A percentile compares a stretch with the other conserved stretches of the same genome.
phyloP scores from a whole-genome alignment of 2,329 filamentous ascomycete species.

The Clonostachys byssicola region DNA sequence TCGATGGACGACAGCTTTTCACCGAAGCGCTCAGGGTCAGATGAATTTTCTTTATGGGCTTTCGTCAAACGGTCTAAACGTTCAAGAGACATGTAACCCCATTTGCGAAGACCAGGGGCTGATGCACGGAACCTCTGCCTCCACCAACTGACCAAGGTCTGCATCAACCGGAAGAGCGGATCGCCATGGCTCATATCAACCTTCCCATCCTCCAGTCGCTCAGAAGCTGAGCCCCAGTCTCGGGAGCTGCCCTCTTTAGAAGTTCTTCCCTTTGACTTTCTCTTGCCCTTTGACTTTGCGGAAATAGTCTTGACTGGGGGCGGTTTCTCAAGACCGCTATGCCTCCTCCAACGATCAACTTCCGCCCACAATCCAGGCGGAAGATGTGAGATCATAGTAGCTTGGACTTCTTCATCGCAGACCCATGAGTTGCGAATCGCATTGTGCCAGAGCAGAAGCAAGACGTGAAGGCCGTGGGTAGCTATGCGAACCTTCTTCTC shows the following conservation, averaged over 20 bases:
- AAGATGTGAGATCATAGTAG: slow-evolving; percentile 70
- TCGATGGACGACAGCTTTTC: slow-evolving; percentile 67
- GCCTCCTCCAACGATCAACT: slow-evolving; percentile 67
- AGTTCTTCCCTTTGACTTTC: slow-evolving; percentile 25
- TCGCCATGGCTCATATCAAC: slow-evolving; percentile 81
- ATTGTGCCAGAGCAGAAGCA: slow-evolving; percentile 86
- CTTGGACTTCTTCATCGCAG: slow-evolving; percentile 71
- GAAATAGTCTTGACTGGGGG: slow-evolving; percentile 16
- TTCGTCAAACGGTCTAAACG: slow-evolving; percentile 70
- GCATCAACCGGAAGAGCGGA: slow-evolving; percentile 73
- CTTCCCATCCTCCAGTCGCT: slow-evolving; percentile 63
- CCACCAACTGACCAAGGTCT: slow-evolving; percentile 80
- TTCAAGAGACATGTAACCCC: slow-evolving; percentile 79
- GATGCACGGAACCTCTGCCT: slow-evolving; percentile 76
- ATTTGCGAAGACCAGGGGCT: slow-evolving; percentile 78
- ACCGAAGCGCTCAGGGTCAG: slow-evolving; percentile 65
- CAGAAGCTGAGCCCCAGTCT: slow-evolving; percentile 71
- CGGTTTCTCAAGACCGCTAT: slow-evolving; percentile 57
- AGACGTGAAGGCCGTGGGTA: slow-evolving; percentile 86
- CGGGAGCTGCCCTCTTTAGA: slow-evolving; percentile 23
- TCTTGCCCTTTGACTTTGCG: slow-evolving; percentile 12
- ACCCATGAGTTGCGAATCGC: slow-evolving; percentile 80
- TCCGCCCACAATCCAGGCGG: slow-evolving; percentile 65
- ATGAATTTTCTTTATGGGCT: slow-evolving; percentile 59
- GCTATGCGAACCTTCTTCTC: slow-evolving; percentile 73